Conservation (phyloP, 163 green algal genomes). For the Scenedesmus sp. region DNA sequence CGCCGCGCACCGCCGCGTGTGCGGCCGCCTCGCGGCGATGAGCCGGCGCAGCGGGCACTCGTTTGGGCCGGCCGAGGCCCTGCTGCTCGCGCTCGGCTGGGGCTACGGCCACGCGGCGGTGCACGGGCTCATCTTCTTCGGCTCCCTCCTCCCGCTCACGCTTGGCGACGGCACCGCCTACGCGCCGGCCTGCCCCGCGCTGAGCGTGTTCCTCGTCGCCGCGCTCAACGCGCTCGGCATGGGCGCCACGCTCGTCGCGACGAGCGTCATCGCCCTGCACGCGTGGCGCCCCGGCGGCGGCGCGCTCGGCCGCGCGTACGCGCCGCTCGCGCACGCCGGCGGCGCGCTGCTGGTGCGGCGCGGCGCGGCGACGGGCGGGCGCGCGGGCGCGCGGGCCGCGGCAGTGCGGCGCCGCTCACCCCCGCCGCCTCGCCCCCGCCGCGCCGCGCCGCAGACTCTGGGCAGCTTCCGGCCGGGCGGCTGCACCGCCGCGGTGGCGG, state of each 20-base stretch:
- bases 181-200: constrained; percentile 45
- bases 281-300: constrained; percentile 27
- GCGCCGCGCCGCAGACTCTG: constrained; percentile 49
- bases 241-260: constrained; percentile 51
- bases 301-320: constrained; percentile 26
- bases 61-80: constrained; percentile 55
- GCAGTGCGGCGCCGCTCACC: neutral
- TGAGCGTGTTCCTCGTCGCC: constrained; percentile 51
- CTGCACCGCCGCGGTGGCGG: constrained; percentile 49
- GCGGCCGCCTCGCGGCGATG: constrained; percentile 8
- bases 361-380: no score
- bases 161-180: constrained; percentile 41
- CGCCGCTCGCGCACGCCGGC: constrained; percentile 50
- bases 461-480: constrained; percentile 50
- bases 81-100: constrained; percentile 62
- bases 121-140: constrained; percentile 58
- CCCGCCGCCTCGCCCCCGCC: no score
- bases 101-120: constrained; percentile 61
- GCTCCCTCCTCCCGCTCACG: constrained; percentile 51
- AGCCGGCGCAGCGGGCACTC: constrained; percentile 24
- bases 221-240: constrained; percentile 57
- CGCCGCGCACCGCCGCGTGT: constrained; percentile 47
- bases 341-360: constrained; percentile 48
- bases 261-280: constrained; percentile 57
- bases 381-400: neutral